A percentile compares a stretch with the other conserved stretches of the same genome.
Conservation (phyloP, 1,284 basidiomycete genomes). For the Mycena sp. region DNA sequence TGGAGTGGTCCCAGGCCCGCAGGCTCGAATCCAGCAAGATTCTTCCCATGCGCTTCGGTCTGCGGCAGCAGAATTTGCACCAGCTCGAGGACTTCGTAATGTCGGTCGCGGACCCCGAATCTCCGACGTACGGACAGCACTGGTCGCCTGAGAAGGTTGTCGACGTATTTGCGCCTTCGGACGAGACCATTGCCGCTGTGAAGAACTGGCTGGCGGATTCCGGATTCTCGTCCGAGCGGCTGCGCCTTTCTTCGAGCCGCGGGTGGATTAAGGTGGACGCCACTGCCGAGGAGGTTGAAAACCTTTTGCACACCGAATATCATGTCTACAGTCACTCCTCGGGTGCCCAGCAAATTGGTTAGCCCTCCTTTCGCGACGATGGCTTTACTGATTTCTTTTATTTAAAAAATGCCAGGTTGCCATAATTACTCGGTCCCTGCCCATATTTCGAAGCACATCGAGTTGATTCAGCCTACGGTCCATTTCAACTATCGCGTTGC, state of each 20-base stretch:
- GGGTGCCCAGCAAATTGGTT: slow-evolving; percentile 44
- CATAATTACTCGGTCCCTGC: slow-evolving; percentile 54
- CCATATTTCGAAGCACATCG: slow-evolving; percentile 52
- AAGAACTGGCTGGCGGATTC: slow-evolving; percentile 51
- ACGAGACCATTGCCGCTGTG: slow-evolving; percentile 52
- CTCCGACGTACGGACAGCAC: slow-evolving; percentile 46
- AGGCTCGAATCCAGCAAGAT: slow-evolving; percentile 43
- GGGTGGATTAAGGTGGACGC: slow-evolving; percentile 59
- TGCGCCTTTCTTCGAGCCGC: slow-evolving; percentile 49
- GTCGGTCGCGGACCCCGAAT: slow-evolving; percentile 56
- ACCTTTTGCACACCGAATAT: slow-evolving; percentile 58
- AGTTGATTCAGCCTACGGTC: slow-evolving; percentile 57
- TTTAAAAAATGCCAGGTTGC: slow-evolving; percentile 46
- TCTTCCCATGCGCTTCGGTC: slow-evolving; percentile 56
- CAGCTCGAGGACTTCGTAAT: slow-evolving; percentile 53
- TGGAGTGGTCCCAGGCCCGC: slow-evolving; percentile 39
- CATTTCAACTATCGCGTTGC: slow-evolving; percentile 47
- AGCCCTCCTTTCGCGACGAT: not conserved
- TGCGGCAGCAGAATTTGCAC: slow-evolving; percentile 56
- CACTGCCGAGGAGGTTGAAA: slow-evolving; percentile 54
- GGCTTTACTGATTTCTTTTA: not conserved
- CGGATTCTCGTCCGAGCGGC: slow-evolving; percentile 50
- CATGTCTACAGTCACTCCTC: slow-evolving; percentile 53
- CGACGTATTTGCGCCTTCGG: slow-evolving; percentile 44
- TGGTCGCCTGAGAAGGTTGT: slow-evolving; percentile 42